Percentiles rank a stretch among this genome's conserved stretches.
Conservation (phyloP, 2,329 filamentous ascomycete species). For the Capronia americana region DNA sequence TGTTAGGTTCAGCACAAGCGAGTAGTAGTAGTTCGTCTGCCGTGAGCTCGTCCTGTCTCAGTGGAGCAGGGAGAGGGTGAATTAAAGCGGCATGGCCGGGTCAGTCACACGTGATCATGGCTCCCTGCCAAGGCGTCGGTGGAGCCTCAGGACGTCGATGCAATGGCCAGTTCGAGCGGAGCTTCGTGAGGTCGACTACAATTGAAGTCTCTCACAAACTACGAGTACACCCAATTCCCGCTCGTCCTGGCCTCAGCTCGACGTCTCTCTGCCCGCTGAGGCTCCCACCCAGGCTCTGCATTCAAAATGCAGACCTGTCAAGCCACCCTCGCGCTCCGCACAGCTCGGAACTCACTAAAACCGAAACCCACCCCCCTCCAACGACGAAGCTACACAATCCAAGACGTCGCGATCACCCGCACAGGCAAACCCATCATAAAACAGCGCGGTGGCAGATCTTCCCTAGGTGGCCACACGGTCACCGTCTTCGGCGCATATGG, state of each 20-base stretch:
- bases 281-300: constrained; percentile 30
- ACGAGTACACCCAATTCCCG: not conserved
- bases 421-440: constrained; percentile 96
- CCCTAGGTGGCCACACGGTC: constrained; percentile 80
- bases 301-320: constrained; percentile 39
- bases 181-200: constrained; percentile 9
- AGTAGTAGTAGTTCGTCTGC: too few species aligned
- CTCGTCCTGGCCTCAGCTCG: constrained; percentile 3
- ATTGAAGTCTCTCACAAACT: not conserved
- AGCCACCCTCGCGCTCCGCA: constrained; percentile 56
- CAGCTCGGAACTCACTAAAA: constrained; percentile 41
- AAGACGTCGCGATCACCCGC: constrained; percentile 90
- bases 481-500: constrained; percentile 98
- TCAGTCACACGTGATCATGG: not conserved
- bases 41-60: too few species aligned
- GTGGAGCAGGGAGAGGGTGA: too few species aligned
- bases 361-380: constrained; percentile 42
- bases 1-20: too few species aligned
- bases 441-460: constrained; percentile 85
- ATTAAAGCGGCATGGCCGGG: not conserved
- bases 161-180: constrained; percentile 1
- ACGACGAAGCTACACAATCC: constrained; percentile 57
- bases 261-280: constrained; percentile 22
- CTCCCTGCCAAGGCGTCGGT: not conserved
- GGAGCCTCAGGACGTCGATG: not conserved